These are phyloP conservation scores for Kodamaea sp. DNA, from an alignment of 1,139 yeast genomes.

Conservation along the genomic window DNA sequence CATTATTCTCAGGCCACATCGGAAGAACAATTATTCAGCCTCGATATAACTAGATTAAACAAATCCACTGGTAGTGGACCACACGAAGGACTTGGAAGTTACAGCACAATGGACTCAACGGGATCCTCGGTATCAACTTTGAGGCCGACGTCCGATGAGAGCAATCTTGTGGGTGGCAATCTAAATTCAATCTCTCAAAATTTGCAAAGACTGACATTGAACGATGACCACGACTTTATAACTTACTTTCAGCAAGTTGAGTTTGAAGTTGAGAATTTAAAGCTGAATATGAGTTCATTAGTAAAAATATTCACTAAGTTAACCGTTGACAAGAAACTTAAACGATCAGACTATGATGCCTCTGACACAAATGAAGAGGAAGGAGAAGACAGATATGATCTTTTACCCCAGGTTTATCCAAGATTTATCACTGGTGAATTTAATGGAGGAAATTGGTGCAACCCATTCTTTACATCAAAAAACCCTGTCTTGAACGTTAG, in stretches of 20 bases:
- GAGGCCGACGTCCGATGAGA: slow-evolving; percentile 16
- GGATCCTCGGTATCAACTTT: slow-evolving; percentile 30
- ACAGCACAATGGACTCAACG: slow-evolving; percentile 17
- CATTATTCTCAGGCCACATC: slow-evolving; percentile 28
- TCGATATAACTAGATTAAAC: slow-evolving; percentile 34
- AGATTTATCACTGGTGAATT: slow-evolving; percentile 62
- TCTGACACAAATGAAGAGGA: slow-evolving; percentile 38
- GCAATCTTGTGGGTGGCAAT: background rate
- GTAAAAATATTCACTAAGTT: slow-evolving; percentile 31
- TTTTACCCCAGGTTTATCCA: slow-evolving; percentile 67
- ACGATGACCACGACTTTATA: slow-evolving; percentile 13
- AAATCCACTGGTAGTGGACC: slow-evolving; percentile 24
- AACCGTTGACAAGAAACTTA: slow-evolving; percentile 35
- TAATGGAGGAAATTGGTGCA: slow-evolving; percentile 75
- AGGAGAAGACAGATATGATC: slow-evolving; percentile 38
- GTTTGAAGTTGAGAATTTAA: slow-evolving; percentile 35
- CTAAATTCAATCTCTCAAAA: slow-evolving; percentile 5
- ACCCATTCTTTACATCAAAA: slow-evolving; percentile 55
- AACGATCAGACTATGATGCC: slow-evolving; percentile 39
- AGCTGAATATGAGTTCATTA: slow-evolving; percentile 31
- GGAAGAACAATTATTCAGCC: slow-evolving; percentile 33
- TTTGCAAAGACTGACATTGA: slow-evolving; percentile 8
- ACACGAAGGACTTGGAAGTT: slow-evolving; percentile 2
- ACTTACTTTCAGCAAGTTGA: slow-evolving; percentile 40
- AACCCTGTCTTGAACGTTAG: slow-evolving; percentile 44